Evolutionary conservation across 2,329 filamentous ascomycete species (phyloP).

Genomic region (Bipolaris cookei): DNA sequence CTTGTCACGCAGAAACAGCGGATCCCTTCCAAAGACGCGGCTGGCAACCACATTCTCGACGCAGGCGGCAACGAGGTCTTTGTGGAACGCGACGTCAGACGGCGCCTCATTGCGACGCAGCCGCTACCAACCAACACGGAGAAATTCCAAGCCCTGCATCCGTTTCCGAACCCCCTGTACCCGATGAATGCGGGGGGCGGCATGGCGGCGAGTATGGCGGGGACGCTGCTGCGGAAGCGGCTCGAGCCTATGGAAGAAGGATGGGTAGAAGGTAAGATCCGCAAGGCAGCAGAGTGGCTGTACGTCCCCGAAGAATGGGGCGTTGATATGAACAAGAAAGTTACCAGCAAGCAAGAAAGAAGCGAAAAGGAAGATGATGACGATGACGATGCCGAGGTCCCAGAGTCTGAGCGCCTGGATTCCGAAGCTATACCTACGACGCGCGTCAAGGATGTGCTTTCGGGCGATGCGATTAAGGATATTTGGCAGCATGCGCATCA

Average conservation of each 20-base stretch:
- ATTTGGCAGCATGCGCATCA: slow-evolving; percentile 32
- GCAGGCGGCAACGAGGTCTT: slow-evolving; percentile 9
- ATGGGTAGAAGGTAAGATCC: slow-evolving; percentile 39
- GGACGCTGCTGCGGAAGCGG: slow-evolving; percentile 36
- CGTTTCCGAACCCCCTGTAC: slow-evolving; percentile 36
- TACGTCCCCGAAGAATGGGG: slow-evolving; percentile 40
- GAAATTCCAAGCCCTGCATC: slow-evolving; percentile 26
- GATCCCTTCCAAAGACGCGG: slow-evolving; percentile 21
- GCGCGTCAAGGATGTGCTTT: slow-evolving; percentile 26
- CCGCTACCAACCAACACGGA: slow-evolving; percentile 17
- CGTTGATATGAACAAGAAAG: slow-evolving; percentile 27
- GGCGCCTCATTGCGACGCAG: slow-evolving; percentile 14
- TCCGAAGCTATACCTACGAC: slow-evolving; percentile 22
- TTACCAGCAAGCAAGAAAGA: not conserved
- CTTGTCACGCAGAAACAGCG: slow-evolving; percentile 18
- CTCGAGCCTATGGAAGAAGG: slow-evolving; percentile 35
- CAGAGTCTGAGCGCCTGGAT: slow-evolving; percentile 14
- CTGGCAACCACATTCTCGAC: slow-evolving; percentile 21
- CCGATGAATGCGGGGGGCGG: slow-evolving; percentile 21
- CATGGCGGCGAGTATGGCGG: slow-evolving; percentile 27
- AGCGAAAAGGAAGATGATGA: slow-evolving; percentile 21
- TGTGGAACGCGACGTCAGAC: slow-evolving; percentile 14
- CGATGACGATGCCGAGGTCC: slow-evolving; percentile 18
- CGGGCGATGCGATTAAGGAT: slow-evolving; percentile 28
- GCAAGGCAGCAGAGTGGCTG: slow-evolving; percentile 40